These are phyloP conservation scores for Petrea volubilis DNA, from an alignment of 257 asterid genomes.

Conservation along the genomic window DNA sequence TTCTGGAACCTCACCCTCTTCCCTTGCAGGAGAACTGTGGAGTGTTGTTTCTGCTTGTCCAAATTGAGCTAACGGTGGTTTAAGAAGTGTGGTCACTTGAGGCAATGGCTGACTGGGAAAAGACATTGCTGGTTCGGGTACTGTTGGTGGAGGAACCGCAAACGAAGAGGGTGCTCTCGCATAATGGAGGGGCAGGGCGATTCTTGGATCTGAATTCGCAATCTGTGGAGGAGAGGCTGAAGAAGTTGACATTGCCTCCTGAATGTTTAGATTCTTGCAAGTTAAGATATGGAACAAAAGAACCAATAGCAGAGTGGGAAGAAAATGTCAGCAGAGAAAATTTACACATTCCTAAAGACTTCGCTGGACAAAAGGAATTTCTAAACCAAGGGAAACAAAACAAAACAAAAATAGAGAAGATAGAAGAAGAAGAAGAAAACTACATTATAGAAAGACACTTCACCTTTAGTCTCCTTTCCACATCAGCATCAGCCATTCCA, in stretches of 20 bases:
- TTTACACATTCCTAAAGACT: neutral
- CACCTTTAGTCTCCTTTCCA: conserved; percentile 94
- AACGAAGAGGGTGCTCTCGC: conserved; percentile 55
- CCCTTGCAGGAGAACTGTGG: conserved; percentile 88
- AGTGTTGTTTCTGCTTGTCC: conserved; percentile 57
- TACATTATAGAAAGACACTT: conserved; percentile 23
- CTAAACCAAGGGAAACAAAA: too few relatives aligned
- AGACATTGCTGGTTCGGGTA: conserved; percentile 56
- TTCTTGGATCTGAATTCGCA: conserved; percentile 61
- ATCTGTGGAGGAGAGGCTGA: conserved; percentile 53
- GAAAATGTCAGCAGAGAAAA: conserved; percentile 3
- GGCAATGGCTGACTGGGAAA: conserved; percentile 63
- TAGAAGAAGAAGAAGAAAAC: conserved; percentile 12
- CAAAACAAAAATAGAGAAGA: too few relatives aligned
- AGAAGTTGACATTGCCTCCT: conserved; percentile 80
- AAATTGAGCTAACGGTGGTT: conserved; percentile 54
- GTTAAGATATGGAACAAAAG: conserved; percentile 15
- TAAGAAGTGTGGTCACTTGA: conserved; percentile 55
- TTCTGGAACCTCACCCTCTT: conserved; percentile 99
- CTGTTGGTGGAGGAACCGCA: conserved; percentile 47
- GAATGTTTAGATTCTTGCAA: conserved; percentile 19
- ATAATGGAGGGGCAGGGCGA: conserved; percentile 51
- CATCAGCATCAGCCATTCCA: conserved; percentile 89
- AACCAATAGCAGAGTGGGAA: conserved; percentile 13
- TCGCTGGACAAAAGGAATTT: conserved; percentile 5